Conservation (phyloP, 352 stramenopile species). For the Elongisporangium prolatum region DNA sequence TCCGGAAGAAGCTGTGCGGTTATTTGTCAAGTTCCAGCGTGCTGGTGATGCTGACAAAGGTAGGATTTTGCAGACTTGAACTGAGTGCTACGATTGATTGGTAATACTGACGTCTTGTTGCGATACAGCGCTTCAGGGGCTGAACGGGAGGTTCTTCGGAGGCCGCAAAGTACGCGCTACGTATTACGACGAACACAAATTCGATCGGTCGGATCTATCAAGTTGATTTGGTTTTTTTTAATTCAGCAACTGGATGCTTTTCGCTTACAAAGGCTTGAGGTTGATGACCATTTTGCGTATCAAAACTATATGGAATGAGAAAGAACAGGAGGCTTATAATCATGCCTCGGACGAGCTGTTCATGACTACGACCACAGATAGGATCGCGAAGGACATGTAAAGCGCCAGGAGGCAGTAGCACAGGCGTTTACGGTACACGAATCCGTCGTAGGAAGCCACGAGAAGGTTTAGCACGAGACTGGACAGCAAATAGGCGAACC, state of each 20-base stretch:
- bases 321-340: background rate
- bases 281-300: conserved; percentile 15
- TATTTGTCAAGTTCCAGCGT: conserved; percentile 86
- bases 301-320: background rate
- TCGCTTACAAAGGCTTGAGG: conserved; percentile 5
- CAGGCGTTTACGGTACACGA: conserved; percentile 49
- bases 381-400: conserved; percentile 59
- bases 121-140: conserved; percentile 54
- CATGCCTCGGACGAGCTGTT: conserved; percentile 6
- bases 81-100: too few relatives aligned
- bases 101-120: background rate
- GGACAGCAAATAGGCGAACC: conserved; percentile 57
- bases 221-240: conserved; percentile 5
- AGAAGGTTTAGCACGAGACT: conserved; percentile 68
- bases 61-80: conserved; percentile 12
- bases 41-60: conserved; percentile 71
- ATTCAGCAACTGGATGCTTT: background rate
- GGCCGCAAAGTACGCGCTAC: conserved; percentile 77
- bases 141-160: conserved; percentile 89
- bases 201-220: conserved; percentile 56
- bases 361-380: conserved; percentile 53
- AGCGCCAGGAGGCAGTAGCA: conserved; percentile 57
- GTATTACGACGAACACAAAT: conserved; percentile 82
- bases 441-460: conserved; percentile 46
- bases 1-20: conserved; percentile 78